Evolutionary conservation across 1,139 yeast species (phyloP), one percentile per base, ranked within the genome.

Genomic region (Saccharomycopsis phalli): DNA sequence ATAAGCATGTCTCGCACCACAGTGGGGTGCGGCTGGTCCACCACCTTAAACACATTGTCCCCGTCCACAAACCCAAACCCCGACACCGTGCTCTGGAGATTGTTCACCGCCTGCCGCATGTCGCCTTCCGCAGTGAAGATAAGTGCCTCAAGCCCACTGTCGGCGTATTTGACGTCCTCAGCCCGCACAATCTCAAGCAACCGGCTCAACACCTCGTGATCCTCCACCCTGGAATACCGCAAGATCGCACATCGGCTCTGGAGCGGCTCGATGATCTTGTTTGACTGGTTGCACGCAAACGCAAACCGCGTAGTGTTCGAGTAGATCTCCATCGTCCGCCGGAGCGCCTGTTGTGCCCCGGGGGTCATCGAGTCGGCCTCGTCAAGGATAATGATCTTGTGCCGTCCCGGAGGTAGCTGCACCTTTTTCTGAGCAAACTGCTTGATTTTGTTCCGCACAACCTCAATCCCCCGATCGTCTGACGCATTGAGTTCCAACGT

Each of bases 331-430:
- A 91, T 91, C 1, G 97, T 91, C 57, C 99, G 74, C 62, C 98
- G 72, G 52, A 91, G 66, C 0, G 99, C 99, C 56, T 88, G 95
- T 60, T 91, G 99, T 1, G 98, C 98, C 36, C 95, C 96, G 0
- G 96, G 88, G 0, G 98, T 91, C 88, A 91, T 84, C n/a, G 94
- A 82, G 57, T 91, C 97, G 0, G 96, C 97, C 60, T 88, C 97
- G 60, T 88, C 97, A 48, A 88, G 63, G 41, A 88, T 87, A 49
- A 91, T 73, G 46, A 91, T 83, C 67, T 91, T 91, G 55, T 91
- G 96, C 52, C 77, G 74, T 48, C 75, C 95, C 42, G 65, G 72
- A 50, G 71, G 94, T 56, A 73, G 69, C 55, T 65, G 83, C 45
- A 70, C 91, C 57, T 84, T 88, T 52, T 91, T 88, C 56, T 88